Percentiles rank a stretch among this genome's conserved stretches.
These are phyloP conservation scores for Hirschfeldia incana DNA, from an alignment of 345 rosid species.

Conservation along the genomic window DNA sequence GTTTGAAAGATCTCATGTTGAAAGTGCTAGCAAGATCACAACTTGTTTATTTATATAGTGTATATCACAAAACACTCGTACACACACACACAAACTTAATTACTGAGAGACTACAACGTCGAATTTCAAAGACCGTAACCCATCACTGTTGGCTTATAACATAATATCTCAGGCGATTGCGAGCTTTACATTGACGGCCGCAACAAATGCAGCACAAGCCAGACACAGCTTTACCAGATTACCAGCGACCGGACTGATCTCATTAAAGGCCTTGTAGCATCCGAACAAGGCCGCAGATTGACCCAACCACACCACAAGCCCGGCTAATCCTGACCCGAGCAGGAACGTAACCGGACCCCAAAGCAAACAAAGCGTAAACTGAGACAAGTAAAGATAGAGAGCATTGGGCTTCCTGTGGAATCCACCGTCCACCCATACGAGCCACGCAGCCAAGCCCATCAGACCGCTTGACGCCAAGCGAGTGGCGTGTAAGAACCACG, in stretches of 20 bases:
- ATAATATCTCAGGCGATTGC: conserved; percentile 1
- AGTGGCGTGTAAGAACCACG: conserved; percentile 60
- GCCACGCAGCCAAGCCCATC: conserved; percentile 86
- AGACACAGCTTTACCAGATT: conserved; percentile 73
- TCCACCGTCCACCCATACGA: conserved; percentile 90
- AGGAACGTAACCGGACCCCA: conserved; percentile 62
- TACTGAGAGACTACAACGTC: conserved; percentile 13
- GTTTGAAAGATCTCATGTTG: background rate
- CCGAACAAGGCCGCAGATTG: conserved; percentile 53
- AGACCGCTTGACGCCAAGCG: conserved; percentile 53
- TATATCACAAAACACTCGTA: conserved; percentile 12
- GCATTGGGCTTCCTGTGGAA: conserved; percentile 63
- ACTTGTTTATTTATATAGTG: conserved; percentile 1
- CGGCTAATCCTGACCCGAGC: conserved; percentile 49
- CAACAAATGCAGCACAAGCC: conserved; percentile 69
- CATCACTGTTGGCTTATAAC: background rate
- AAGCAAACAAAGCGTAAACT: conserved; percentile 49
- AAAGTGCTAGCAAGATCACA: background rate
- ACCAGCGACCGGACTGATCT: conserved; percentile 65
- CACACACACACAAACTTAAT: background rate
- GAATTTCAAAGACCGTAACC: conserved; percentile 5
- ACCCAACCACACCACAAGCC: conserved; percentile 49
- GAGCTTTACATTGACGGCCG: conserved; percentile 65
- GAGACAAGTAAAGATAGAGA: conserved; percentile 56
- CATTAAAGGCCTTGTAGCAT: conserved; percentile 54